Evolutionary conservation across 371 early-diverging fungal species (phyloP).

Genomic region (Synchytrium microbalum): DNA sequence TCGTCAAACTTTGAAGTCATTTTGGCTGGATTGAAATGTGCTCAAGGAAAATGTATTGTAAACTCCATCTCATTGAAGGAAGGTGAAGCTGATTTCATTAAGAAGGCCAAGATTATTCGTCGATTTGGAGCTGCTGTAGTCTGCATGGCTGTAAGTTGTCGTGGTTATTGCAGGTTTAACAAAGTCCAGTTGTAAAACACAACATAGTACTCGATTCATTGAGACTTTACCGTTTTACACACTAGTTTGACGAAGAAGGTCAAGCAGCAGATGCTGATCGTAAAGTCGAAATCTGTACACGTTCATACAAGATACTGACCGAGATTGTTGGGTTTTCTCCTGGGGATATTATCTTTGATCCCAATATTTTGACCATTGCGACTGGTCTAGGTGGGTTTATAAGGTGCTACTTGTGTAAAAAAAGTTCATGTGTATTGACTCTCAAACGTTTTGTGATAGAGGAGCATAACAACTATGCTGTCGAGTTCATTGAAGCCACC

Average conservation of each 20-base stretch:
- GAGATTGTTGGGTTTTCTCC: conserved; percentile 77
- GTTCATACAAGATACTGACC: conserved; percentile 80
- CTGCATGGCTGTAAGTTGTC: conserved; percentile 77
- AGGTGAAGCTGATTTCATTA: conserved; percentile 84
- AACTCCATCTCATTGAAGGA: conserved; percentile 92
- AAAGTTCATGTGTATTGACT: not conserved
- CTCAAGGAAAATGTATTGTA: conserved; percentile 93
- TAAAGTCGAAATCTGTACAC: conserved; percentile 82
- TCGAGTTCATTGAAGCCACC: conserved; percentile 81
- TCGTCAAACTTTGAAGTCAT: conserved; percentile 96
- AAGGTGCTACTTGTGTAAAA: not conserved
- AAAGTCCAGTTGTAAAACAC: conserved; percentile 4
- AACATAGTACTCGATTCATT: not conserved
- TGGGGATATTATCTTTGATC: conserved; percentile 90
- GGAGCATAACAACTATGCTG: conserved; percentile 91
- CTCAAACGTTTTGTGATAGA: conserved; percentile 21
- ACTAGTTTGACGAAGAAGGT: conserved; percentile 87
- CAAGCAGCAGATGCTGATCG: conserved; percentile 78
- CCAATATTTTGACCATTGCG: conserved; percentile 90
- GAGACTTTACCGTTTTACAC: not conserved
- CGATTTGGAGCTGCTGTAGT: conserved; percentile 93
- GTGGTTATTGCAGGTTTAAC: conserved; percentile 2
- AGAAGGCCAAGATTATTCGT: conserved; percentile 75
- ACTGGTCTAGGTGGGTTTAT: conserved; percentile 67
- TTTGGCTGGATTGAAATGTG: conserved; percentile 86